Evolutionary conservation across 257 asterid species (phyloP).

Genomic region (Ophiorrhiza pumila): DNA sequence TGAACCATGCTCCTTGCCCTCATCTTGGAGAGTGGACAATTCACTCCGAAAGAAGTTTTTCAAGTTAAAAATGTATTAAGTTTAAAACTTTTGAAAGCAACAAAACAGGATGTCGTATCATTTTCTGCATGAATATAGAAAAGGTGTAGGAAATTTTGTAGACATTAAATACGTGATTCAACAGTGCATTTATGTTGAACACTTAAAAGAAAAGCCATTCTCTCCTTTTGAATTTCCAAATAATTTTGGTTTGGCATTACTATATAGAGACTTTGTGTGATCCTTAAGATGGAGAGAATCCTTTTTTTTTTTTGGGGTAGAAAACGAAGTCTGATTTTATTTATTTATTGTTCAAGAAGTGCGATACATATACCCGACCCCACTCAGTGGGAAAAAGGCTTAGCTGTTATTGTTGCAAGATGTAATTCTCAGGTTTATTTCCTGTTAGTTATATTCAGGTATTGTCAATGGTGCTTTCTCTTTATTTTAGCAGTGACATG

Average conservation of each 20-base stretch:
- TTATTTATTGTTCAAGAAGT: neutral
- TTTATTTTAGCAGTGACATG: conserved; percentile 3
- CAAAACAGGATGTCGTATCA: neutral
- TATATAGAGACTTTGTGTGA: neutral
- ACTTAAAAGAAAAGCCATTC: no score
- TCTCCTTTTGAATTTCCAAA: no score
- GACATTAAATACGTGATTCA: neutral
- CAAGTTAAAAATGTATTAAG: neutral
- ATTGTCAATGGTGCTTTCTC: neutral
- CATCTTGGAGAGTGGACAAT: neutral
- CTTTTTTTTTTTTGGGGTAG: neutral
- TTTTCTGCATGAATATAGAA: neutral
- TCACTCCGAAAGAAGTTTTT: neutral
- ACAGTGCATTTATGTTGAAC: neutral
- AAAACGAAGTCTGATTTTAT: neutral
- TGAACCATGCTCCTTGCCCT: neutral
- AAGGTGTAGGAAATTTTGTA: neutral
- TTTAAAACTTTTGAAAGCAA: neutral
- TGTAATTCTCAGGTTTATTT: neutral
- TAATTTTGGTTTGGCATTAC: neutral
- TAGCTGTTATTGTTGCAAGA: neutral
- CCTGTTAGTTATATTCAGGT: neutral
- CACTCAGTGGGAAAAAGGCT: no score
- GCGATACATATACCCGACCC: no score
- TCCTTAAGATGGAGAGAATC: neutral